phyloP scores from a whole-genome alignment of 306 rosid species.

The Cicer cuneatum region DNA sequence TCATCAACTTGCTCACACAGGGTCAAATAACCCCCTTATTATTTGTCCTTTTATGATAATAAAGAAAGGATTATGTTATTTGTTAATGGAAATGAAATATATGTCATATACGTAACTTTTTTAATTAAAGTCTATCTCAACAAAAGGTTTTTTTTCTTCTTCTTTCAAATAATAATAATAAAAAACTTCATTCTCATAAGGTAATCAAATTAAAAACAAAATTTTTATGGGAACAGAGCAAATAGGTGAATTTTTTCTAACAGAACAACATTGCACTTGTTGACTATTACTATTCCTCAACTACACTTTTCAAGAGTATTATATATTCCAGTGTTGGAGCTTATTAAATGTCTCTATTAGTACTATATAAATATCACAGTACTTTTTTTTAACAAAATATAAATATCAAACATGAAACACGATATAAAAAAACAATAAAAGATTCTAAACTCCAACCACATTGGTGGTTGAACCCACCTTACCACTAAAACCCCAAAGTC shows the following conservation, averaged over 20 bases:
- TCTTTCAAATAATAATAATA: background rate
- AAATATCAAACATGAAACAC: conserved; percentile 30
- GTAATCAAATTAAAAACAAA: conserved; percentile 14
- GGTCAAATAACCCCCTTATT: conserved; percentile 1
- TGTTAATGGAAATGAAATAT: conserved; percentile 22
- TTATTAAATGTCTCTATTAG: background rate
- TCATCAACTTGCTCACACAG: background rate
- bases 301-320: conserved; percentile 5
- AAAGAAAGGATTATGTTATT: background rate
- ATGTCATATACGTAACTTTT: background rate
- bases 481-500: conserved; percentile 25
- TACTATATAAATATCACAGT: background rate
- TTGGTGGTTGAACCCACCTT: conserved; percentile 68
- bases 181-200: background rate
- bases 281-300: conserved; percentile 26
- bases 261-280: conserved; percentile 33
- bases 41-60: background rate
- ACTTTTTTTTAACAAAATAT: too few relatives aligned
- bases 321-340: conserved; percentile 11
- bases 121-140: background rate
- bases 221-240: background rate
- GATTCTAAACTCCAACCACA: conserved; percentile 60
- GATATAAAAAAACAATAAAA: background rate
- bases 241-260: conserved; percentile 4
- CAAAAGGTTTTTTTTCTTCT: conserved; percentile 8